Base-by-base conservation (phyloP, 768 basidiomycete genomes). In the Xerocomellus intermedius region DNA sequence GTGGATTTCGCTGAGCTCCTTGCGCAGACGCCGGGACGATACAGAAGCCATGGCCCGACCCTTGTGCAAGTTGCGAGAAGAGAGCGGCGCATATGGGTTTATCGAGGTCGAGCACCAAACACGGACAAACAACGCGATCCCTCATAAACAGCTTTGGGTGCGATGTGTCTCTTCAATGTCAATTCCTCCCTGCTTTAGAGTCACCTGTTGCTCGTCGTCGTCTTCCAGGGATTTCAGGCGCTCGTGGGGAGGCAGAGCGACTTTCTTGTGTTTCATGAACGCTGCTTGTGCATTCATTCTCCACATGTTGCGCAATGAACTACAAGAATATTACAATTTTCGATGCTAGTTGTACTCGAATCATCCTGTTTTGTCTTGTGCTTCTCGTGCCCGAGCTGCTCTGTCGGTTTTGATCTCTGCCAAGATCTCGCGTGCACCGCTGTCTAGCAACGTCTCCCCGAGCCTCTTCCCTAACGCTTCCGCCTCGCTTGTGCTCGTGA, bases 361-460 rank as follows among this genome's bases (percentile, higher is more conserved):
- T 56, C 22, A 37, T 61, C 26, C 57, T 45, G 62, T 66, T 24
- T 69, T 65, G n/a, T n/a, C n/a, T 44, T 74, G 63, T 17, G 77
- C 79, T 53, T 77, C 77, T 7, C 55, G 71, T 19, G 79, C 76
- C 48, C 82, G 72, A 33, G 71, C 73, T 45, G 75, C 79, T 57
- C 88, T 77, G 64, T 91, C 86, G 50, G 66, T 68, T n/a, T 82
- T 87, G 61, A 99, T 90, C 52, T 91, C 90, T 37, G 91, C 85
- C 68, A 99, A 67, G 60, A 99, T 90, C 56, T 77, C 79, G 62
- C 78, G 81, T 19, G 90, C 96, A 0, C 96, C 96, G 1, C 71
- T 75, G 9, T 80, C 79, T 42, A 89, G 79, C 52, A 99, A 69
- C 8, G 74, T 70, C 58, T 70, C 72, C 5, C 91, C 97, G 33